Evolutionary conservation across 2,329 filamentous ascomycete genomes (phyloP), one percentile per base, ranked within the genome.

Genomic region (Talaromyces albobiverticillius): DNA sequence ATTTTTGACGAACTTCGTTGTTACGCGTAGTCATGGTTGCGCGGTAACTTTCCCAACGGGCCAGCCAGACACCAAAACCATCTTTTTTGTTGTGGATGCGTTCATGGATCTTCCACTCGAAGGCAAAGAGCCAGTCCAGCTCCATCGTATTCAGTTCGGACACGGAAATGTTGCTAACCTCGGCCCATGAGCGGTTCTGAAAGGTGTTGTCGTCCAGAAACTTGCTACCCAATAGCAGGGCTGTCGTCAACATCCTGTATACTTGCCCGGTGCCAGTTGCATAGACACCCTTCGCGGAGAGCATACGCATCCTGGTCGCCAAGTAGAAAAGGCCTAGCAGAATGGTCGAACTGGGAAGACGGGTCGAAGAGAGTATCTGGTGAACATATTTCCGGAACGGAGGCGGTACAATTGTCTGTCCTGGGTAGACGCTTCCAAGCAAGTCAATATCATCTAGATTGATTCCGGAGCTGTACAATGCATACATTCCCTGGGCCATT

Each of bases 201-300:
- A 96, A 96, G 5, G 92, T 96, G 75, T 96, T 96, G 79, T 96
- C 92, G 66, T 96, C 92, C 61, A 96, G 79, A 66, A 96, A 96
- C 76, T 96, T 96, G 83, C 90, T 95, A 57, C 90, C 92, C 51
- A 96, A 80, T 49, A 96, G 82, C 54, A 96, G 77, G 7, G 88
- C 85, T 34, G 93, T 88, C 6, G 91, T 95, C 60, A 96, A 81
- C 76, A 95, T 87, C 57, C 90, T 88, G 80, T 93, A 95, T 52
- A 95, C 82, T 67, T 94, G 86, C 41, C 87, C 87, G 52, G 78
- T 82, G 38, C 76, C 77, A 48, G 78, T 72, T 25, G 81, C 79
- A 64, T 82, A 85, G 34, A 81, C 76, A 13, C 71, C 75, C 53
- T 76, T 73, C 22, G 71, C 70, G 60, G 84, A 86, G 64, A 91